Evolutionary conservation across 495 filamentous ascomycete genomes (phyloP).

Genomic region (Penicillium paradoxum): DNA sequence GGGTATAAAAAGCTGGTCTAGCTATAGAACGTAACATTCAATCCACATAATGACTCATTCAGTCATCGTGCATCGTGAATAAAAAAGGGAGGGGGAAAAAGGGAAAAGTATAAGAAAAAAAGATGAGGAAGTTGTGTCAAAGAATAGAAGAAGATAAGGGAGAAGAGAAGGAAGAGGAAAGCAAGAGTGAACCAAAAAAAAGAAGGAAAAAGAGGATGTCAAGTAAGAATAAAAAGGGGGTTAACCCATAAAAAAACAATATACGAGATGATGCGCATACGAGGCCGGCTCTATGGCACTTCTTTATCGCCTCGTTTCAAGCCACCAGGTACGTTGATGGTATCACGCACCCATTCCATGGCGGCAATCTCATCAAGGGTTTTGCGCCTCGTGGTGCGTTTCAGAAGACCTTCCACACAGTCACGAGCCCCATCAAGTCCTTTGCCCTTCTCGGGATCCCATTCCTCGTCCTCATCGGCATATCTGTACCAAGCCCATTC

Average conservation of each 20-base stretch:
- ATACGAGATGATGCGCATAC: background rate
- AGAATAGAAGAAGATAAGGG: constrained; percentile 5
- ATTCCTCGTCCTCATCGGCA: constrained; percentile 69
- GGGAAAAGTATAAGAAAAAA: background rate
- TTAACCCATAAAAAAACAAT: background rate
- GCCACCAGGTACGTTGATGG: constrained; percentile 65
- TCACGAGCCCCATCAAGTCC: constrained; percentile 69
- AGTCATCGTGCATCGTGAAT: constrained; percentile 11
- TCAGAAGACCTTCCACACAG: constrained; percentile 77
- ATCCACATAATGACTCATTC: background rate
- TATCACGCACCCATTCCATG: constrained; percentile 70
- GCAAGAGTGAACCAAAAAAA: too few species aligned
- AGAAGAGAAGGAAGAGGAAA: background rate
- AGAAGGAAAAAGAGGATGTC: constrained; percentile 2
- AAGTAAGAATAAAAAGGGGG: constrained; percentile 3
- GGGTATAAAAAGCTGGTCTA: constrained; percentile 25
- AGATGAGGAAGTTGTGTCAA: background rate
- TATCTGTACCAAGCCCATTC: constrained; percentile 93
- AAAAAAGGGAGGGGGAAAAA: constrained; percentile 2
- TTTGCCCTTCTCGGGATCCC: constrained; percentile 52
- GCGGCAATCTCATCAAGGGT: constrained; percentile 63
- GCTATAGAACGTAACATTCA: constrained; percentile 9
- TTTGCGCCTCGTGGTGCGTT: constrained; percentile 71
- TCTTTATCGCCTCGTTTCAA: constrained; percentile 65
- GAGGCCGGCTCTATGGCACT: constrained; percentile 46